Evolutionary conservation across 2,329 filamentous ascomycete species (phyloP).

Genomic region (Diaporthe sp.): DNA sequence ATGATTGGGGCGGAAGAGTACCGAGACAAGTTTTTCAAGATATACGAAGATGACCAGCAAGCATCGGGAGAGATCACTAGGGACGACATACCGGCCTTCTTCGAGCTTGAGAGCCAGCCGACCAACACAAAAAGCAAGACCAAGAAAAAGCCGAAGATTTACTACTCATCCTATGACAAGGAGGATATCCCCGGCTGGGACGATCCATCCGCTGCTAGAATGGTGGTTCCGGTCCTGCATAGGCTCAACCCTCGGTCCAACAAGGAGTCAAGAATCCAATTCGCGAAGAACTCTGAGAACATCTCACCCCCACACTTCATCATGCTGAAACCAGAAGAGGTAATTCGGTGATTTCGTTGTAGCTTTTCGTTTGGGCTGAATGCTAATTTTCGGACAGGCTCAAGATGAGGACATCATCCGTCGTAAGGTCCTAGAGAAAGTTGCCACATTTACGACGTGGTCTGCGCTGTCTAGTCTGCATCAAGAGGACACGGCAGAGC

Average conservation of each 20-base stretch:
- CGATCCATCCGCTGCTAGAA: conserved; percentile 72
- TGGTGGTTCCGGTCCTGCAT: conserved; percentile 81
- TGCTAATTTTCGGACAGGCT: conserved; percentile 57
- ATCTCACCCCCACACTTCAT: conserved; percentile 76
- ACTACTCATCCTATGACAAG: conserved; percentile 61
- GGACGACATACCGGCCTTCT: conserved; percentile 77
- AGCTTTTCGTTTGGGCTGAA: conserved; percentile 43
- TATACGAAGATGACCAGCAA: conserved; percentile 77
- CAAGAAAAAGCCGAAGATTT: conserved; percentile 58
- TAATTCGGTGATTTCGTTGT: conserved; percentile 49
- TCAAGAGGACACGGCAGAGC: conserved; percentile 66
- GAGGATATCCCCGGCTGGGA: conserved; percentile 66
- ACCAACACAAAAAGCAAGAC: conserved; percentile 76
- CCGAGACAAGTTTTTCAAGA: conserved; percentile 86
- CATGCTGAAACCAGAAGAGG: conserved; percentile 80
- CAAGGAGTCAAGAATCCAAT: conserved; percentile 15
- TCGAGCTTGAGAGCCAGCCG: conserved; percentile 83
- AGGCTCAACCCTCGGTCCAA: conserved; percentile 56
- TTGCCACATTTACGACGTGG: conserved; percentile 82
- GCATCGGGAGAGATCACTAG: conserved; percentile 80
- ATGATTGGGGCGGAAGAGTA: conserved; percentile 89
- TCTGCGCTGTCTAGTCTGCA: conserved; percentile 47
- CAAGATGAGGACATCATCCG: conserved; percentile 78
- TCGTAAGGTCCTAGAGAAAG: conserved; percentile 83
- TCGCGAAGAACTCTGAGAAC: conserved; percentile 47